phyloP scores from a whole-genome alignment of 202 grass and related monocot genomes.

The Musa balbisiana region DNA sequence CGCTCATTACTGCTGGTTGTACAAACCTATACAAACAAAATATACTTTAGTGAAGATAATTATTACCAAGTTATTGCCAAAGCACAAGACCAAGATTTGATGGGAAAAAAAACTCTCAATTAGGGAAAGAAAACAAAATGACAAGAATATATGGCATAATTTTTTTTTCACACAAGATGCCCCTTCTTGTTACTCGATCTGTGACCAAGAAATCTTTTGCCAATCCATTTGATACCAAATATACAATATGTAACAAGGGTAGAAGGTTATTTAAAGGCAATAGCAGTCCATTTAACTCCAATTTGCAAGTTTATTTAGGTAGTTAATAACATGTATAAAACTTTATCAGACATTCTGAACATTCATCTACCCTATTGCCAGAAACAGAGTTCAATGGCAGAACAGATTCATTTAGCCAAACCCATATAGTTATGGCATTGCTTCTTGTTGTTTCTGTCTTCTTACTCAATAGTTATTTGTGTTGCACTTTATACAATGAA shows the following conservation, averaged over 20 bases:
- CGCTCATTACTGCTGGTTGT: constrained; percentile 53
- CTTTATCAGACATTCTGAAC: not conserved
- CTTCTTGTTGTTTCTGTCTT: too few relatives aligned
- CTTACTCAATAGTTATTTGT: too few relatives aligned
- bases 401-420: too few relatives aligned
- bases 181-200: not conserved
- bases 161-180: not conserved
- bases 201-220: not conserved
- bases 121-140: not conserved
- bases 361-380: not conserved
- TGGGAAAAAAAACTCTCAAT: not conserved
- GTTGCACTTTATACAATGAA: too few relatives aligned
- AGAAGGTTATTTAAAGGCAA: not conserved
- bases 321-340: not conserved
- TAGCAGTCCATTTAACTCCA: not conserved
- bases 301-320: not conserved
- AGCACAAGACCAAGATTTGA: not conserved
- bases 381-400: not conserved
- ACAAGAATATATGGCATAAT: not conserved
- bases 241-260: not conserved
- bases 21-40: constrained; percentile 59
- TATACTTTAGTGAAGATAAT: not conserved
- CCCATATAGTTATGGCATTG: too few relatives aligned
- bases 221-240: not conserved
- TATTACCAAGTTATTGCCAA: not conserved